Evolutionary conservation across 75 land plant species (phyloP).

Genomic region (Adiantum capillusveneris): DNA sequence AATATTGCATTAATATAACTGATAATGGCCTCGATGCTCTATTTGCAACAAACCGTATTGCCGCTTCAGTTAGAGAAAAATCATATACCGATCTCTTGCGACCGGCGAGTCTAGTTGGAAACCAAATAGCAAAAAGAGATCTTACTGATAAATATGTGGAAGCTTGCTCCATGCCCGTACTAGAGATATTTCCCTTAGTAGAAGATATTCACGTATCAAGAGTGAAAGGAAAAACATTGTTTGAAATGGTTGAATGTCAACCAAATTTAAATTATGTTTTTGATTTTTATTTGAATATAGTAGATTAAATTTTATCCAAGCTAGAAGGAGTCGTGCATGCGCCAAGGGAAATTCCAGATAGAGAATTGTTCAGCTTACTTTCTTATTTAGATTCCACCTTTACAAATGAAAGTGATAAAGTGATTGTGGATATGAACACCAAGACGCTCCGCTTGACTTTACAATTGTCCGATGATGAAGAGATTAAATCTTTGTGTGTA

Average conservation of each 20-base stretch:
- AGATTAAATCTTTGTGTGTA: not conserved
- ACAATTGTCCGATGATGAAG: not conserved
- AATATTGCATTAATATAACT: too few relatives aligned
- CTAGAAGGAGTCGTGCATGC: slow-evolving; percentile 1
- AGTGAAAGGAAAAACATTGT: slow-evolving; percentile 17
- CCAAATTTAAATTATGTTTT: slow-evolving; percentile 7
- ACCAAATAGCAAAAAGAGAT: too few relatives aligned
- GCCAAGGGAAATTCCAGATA: not conserved
- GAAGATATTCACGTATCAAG: slow-evolving; percentile 15
- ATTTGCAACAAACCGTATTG: too few relatives aligned
- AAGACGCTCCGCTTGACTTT: not conserved
- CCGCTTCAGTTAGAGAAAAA: too few relatives aligned
- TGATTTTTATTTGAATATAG: slow-evolving; percentile 9
- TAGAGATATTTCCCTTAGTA: slow-evolving; percentile 9
- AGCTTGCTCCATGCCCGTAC: slow-evolving; percentile 8
- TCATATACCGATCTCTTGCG: too few relatives aligned
- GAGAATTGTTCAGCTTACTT: not conserved
- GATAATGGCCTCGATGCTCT: too few relatives aligned
- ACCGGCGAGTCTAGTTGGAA: too few relatives aligned
- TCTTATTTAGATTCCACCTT: not conserved
- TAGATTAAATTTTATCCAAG: not conserved
- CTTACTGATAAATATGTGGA: slow-evolving; percentile 6
- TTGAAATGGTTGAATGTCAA: slow-evolving; percentile 9
- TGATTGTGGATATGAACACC: not conserved
- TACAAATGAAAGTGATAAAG: not conserved